A percentile compares a stretch with the other conserved stretches of the same genome.
Evolutionary conservation across 2,329 filamentous ascomycete genomes (phyloP).

Genomic region (Pseudogymnoascus sp.): DNA sequence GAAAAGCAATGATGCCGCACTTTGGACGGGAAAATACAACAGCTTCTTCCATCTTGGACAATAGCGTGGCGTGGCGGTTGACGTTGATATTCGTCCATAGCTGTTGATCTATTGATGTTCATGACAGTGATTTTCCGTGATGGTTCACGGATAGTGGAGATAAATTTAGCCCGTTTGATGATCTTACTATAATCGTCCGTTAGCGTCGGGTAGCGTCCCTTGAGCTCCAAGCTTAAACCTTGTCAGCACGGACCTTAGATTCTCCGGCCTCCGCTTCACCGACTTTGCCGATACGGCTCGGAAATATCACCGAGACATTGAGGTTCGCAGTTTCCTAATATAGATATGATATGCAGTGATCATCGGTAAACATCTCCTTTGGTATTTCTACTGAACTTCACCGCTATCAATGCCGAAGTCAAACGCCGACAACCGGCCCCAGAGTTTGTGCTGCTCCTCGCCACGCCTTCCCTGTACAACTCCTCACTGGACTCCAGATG

Average conservation of each 20-base stretch:
- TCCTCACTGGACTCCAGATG: not conserved
- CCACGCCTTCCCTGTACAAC: not conserved
- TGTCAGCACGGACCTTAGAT: not conserved
- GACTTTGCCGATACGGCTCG: not conserved
- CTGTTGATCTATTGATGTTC: not conserved
- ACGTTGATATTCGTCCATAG: not conserved
- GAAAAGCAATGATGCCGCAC: not conserved
- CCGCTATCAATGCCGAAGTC: not conserved
- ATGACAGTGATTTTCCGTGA: not conserved
- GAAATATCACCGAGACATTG: not conserved
- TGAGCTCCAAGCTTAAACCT: not conserved
- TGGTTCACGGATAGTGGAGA: not conserved
- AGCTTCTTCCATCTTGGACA: not conserved
- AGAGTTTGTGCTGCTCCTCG: too few species aligned
- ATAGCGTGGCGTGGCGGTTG: not conserved
- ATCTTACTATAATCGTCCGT: not conserved
- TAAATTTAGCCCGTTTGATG: not conserved
- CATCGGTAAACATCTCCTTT: not conserved
- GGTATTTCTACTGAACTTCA: not conserved
- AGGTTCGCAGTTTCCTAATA: conserved; percentile 3
- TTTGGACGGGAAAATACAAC: not conserved
- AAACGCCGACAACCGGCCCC: not conserved
- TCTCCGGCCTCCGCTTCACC: not conserved
- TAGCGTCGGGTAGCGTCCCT: not conserved
- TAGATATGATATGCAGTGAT: not conserved